Percentiles rank a stretch among this genome's conserved stretches.
Evolutionary conservation across 2,329 filamentous ascomycete genomes (phyloP).

Genomic region (Aspergillus sp.): DNA sequence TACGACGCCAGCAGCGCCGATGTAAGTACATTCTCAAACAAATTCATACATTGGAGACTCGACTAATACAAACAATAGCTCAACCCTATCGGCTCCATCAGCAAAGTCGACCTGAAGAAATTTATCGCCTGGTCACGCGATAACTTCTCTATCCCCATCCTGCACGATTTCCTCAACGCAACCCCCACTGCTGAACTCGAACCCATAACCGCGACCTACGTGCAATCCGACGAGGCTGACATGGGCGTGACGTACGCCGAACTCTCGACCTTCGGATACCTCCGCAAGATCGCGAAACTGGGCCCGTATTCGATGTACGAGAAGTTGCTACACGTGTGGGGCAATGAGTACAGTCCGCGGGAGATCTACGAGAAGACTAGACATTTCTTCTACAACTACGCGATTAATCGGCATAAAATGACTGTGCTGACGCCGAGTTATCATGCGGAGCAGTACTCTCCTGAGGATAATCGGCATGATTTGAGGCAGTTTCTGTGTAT

Average conservation of each 20-base stretch:
- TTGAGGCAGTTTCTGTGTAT: constrained; percentile 47
- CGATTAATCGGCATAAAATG: constrained; percentile 59
- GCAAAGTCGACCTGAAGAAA: constrained; percentile 60
- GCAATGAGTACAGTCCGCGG: constrained; percentile 29
- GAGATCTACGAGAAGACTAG: constrained; percentile 43
- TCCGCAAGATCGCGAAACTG: constrained; percentile 49
- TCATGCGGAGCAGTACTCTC: constrained; percentile 45
- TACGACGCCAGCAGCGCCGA: constrained; percentile 54
- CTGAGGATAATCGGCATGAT: constrained; percentile 54
- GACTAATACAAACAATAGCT: constrained; percentile 14
- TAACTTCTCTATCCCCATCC: constrained; percentile 55
- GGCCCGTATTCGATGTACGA: constrained; percentile 49
- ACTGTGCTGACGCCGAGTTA: constrained; percentile 52
- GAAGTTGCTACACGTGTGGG: constrained; percentile 46
- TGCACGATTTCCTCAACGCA: constrained; percentile 58
- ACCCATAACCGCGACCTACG: constrained; percentile 56
- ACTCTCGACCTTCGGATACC: constrained; percentile 44
- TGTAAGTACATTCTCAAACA: constrained; percentile 31
- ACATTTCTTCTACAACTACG: constrained; percentile 43
- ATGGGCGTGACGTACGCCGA: constrained; percentile 50
- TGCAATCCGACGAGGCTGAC: constrained; percentile 50
- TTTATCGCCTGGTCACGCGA: constrained; percentile 60
- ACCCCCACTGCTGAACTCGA: constrained; percentile 57
- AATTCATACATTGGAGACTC: constrained; percentile 38
- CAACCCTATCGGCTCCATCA: constrained; percentile 41